Evolutionary conservation across 371 early-diverging fungal species (phyloP).

Genomic region (Gilbertella persicaria): DNA sequence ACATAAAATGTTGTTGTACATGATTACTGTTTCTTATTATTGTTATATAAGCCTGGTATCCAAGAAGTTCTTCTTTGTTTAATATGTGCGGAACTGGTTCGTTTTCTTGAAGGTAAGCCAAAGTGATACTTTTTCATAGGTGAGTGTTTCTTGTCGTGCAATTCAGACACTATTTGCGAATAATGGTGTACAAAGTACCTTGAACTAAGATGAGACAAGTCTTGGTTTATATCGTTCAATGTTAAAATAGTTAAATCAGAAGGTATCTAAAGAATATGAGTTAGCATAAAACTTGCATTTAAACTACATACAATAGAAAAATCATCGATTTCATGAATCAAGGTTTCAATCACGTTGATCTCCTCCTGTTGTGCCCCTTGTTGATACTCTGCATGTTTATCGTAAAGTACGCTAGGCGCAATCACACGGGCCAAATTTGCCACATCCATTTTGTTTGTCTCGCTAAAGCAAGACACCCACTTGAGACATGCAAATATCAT

Average conservation of each 20-base stretch:
- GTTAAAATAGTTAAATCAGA: conserved; percentile 15
- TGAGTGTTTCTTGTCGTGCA: background rate
- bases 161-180: conserved; percentile 7
- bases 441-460: conserved; percentile 85
- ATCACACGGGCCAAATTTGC: conserved; percentile 91
- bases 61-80: conserved; percentile 20
- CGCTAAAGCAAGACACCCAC: conserved; percentile 74
- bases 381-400: conserved; percentile 51
- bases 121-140: conserved; percentile 3
- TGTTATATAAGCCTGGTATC: conserved; percentile 12
- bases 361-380: conserved; percentile 53
- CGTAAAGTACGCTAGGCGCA: conserved; percentile 86
- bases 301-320: conserved; percentile 61
- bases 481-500: conserved; percentile 84
- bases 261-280: conserved; percentile 18
- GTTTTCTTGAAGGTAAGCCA: conserved; percentile 1
- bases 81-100: background rate
- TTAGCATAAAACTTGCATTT: background rate
- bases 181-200: conserved; percentile 20
- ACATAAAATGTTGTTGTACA: background rate
- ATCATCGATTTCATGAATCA: conserved; percentile 71
- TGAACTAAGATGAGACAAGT: conserved; percentile 14
- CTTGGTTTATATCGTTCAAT: conserved; percentile 14
- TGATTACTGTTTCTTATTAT: background rate
- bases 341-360: conserved; percentile 73